phyloP scores from a whole-genome alignment of 2,329 filamentous ascomycete genomes.

The Mycosphaerella sp. region DNA sequence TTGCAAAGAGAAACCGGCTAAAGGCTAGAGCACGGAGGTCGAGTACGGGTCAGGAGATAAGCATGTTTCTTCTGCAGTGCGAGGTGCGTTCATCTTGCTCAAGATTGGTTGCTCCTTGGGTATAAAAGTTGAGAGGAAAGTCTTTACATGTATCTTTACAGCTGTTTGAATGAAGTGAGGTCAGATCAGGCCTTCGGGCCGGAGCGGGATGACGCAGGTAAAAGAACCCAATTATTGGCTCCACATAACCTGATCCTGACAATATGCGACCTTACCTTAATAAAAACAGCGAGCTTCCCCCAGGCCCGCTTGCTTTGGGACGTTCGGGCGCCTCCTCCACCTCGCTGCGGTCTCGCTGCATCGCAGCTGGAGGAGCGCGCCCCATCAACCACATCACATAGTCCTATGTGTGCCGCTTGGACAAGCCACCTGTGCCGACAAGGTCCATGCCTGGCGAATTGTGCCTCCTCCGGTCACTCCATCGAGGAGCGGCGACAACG shows the following conservation, averaged over 20 bases:
- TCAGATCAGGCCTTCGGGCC: neutral
- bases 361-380: slow-evolving; percentile 16
- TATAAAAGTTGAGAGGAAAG: neutral
- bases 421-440: neutral
- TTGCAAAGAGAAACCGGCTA: too few species aligned
- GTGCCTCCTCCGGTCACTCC: neutral
- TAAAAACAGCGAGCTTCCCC: neutral
- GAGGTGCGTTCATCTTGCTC: neutral
- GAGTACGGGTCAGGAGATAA: too few species aligned
- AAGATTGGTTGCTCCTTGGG: neutral
- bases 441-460: slow-evolving; percentile 1
- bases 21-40: too few species aligned
- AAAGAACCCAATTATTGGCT: too few species aligned
- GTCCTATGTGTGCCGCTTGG: neutral
- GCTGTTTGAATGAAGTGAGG: neutral
- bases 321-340: slow-evolving; percentile 14
- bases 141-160: neutral
- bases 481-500: slow-evolving; percentile 12
- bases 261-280: neutral
- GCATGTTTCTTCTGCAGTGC: too few species aligned
- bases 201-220: too few species aligned
- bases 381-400: slow-evolving; percentile 6
- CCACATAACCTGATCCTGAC: too few species aligned
- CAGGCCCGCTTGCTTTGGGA: neutral
- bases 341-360: neutral